These are phyloP conservation scores for Meredithiella fracta DNA, from an alignment of 2,329 filamentous ascomycete species.

Conservation along the genomic window DNA sequence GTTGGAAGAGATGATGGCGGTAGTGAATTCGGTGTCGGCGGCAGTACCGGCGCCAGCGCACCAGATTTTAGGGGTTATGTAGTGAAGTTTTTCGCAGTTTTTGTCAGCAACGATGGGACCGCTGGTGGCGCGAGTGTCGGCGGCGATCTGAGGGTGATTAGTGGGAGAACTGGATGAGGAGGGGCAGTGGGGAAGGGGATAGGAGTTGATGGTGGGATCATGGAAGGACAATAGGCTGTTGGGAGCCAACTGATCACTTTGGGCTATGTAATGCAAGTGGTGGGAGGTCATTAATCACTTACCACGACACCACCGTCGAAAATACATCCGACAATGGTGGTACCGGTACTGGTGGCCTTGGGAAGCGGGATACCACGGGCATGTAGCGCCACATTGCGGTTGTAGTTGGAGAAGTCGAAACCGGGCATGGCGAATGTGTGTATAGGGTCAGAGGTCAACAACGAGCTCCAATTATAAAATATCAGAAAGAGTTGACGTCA, in stretches of 20 bases:
- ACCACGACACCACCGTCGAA: slow-evolving; percentile 93
- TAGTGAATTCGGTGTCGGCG: slow-evolving; percentile 98
- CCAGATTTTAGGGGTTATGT: slow-evolving; percentile 97
- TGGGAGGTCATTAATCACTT: slow-evolving; percentile 22
- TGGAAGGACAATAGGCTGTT: neutral
- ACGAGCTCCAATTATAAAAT: neutral
- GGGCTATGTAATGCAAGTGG: neutral
- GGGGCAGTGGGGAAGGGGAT: neutral
- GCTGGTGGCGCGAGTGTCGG: slow-evolving; percentile 92
- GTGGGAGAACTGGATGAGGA: neutral
- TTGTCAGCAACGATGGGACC: slow-evolving; percentile 99
- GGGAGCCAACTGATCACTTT: neutral
- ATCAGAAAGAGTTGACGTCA: neutral
- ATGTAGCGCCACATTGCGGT: slow-evolving; percentile 93
- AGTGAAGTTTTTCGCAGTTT: slow-evolving; percentile 99
- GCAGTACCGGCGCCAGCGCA: slow-evolving; percentile 95
- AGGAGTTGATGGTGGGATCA: neutral
- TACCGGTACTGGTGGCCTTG: slow-evolving; percentile 96
- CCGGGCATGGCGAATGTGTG: slow-evolving; percentile 53
- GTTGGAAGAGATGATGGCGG: slow-evolving; percentile 93
- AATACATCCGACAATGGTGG: slow-evolving; percentile 95
- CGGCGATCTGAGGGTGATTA: slow-evolving; percentile 57
- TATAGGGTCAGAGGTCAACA: neutral
- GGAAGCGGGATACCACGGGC: slow-evolving; percentile 85
- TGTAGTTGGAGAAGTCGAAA: slow-evolving; percentile 99